Evolutionary conservation across 371 early-diverging fungal genomes (phyloP).

Genomic region (Vairimorpha necatrix): DNA sequence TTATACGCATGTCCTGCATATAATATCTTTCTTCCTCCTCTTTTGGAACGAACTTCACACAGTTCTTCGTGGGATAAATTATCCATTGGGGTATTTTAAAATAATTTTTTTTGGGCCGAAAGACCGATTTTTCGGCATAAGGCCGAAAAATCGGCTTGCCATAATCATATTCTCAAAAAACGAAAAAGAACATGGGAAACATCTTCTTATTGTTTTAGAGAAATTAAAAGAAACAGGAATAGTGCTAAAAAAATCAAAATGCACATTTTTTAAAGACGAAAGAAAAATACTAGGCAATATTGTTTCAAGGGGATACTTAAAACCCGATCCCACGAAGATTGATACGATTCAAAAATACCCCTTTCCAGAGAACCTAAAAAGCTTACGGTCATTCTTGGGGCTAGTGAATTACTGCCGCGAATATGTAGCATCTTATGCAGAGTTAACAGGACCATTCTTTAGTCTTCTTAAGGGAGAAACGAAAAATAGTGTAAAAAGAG

Average conservation of each 20-base stretch:
- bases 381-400: slow-evolving; percentile 36
- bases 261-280: slow-evolving; percentile 5
- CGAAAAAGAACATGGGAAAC: no score
- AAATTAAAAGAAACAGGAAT: no score
- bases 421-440: neutral
- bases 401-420: slow-evolving; percentile 4
- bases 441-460: neutral
- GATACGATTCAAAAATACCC: slow-evolving; percentile 1
- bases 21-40: no score
- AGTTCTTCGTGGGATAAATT: no score
- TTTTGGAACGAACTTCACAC: no score
- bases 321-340: slow-evolving; percentile 22
- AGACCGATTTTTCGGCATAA: no score
- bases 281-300: slow-evolving; percentile 38
- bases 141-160: no score
- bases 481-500: neutral
- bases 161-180: no score
- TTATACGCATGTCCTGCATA: no score
- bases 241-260: slow-evolving; percentile 10
- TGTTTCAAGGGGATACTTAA: neutral
- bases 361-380: slow-evolving; percentile 7
- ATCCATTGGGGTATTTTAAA: no score
- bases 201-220: no score
- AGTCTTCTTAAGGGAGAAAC: neutral
- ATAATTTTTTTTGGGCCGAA: no score